phyloP scores from a whole-genome alignment of 371 early-diverging fungal species.

The Ordospora pajunii region DNA sequence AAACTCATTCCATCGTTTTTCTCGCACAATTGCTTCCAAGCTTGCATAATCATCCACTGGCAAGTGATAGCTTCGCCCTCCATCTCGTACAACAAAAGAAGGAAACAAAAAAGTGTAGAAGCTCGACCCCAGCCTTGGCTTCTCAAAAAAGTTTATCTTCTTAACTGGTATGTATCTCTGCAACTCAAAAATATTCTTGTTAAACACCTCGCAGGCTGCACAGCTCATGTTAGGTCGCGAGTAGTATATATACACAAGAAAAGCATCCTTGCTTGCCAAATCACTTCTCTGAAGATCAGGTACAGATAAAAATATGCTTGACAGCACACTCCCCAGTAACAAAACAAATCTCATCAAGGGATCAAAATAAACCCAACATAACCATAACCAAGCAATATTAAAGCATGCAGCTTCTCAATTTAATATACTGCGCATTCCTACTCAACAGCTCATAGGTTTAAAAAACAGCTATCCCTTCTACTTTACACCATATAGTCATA shows the following conservation, averaged over 20 bases:
- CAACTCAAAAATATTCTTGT: constrained; percentile 11
- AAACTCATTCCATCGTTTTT: constrained; percentile 9
- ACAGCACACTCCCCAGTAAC: background rate
- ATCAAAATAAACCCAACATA: background rate
- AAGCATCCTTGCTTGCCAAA: background rate
- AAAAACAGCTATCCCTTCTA: too few species aligned
- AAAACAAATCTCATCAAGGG: background rate
- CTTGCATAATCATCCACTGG: constrained; percentile 14
- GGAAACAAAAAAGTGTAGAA: constrained; percentile 45
- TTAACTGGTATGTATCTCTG: constrained; percentile 28
- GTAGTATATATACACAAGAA: constrained; percentile 49
- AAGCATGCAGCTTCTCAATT: too few species aligned
- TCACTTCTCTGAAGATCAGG: background rate
- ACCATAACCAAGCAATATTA: background rate
- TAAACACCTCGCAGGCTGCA: constrained; percentile 35
- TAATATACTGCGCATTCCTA: too few species aligned
- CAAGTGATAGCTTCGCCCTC: constrained; percentile 22
- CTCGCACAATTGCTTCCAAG: constrained; percentile 31
- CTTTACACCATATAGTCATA: too few species aligned
- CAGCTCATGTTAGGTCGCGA: constrained; percentile 32
- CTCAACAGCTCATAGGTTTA: too few species aligned
- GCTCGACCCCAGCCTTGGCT: constrained; percentile 21
- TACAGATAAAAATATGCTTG: background rate
- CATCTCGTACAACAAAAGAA: constrained; percentile 38
- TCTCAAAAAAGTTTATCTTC: constrained; percentile 38